Conservation (phyloP, 345 rosid genomes). For the Salix exigua region DNA sequence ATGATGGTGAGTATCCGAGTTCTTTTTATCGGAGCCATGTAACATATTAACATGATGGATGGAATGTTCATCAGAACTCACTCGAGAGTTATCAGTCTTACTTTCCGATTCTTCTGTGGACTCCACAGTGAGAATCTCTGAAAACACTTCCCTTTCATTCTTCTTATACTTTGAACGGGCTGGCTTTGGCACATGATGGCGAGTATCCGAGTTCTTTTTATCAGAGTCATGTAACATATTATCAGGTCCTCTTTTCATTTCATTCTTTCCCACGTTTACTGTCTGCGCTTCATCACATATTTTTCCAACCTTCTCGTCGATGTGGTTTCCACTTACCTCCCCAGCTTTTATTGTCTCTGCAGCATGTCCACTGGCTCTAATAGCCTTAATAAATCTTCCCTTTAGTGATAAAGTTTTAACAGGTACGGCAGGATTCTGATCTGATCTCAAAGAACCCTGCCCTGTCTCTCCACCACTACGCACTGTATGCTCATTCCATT, state of each 20-base stretch:
- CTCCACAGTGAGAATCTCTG: conserved; percentile 10
- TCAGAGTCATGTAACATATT: conserved; percentile 8
- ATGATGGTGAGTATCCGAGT: conserved; percentile 8
- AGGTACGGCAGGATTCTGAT: conserved; percentile 18
- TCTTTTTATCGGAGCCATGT: conserved; percentile 13
- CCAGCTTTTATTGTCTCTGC: conserved; percentile 24
- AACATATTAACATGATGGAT: background rate
- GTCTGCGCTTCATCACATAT: conserved; percentile 17
- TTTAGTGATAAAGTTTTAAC: conserved; percentile 34
- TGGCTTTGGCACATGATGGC: conserved; percentile 1
- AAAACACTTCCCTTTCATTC: conserved; percentile 16
- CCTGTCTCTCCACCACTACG: conserved; percentile 16
- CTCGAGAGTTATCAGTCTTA: conserved; percentile 24
- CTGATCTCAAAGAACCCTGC: conserved; percentile 36
- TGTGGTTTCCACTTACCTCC: conserved; percentile 23
- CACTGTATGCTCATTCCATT: conserved; percentile 23
- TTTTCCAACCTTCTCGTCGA: conserved; percentile 14
- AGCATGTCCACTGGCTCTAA: conserved; percentile 33
- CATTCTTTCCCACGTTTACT: conserved; percentile 14
- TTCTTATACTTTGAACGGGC: conserved; percentile 10
- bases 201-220: conserved; percentile 19
- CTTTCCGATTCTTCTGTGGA: conserved; percentile 21
- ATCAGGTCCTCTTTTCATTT: conserved; percentile 14
- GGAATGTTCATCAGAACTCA: conserved; percentile 9
- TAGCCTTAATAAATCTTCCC: conserved; percentile 73